phyloP scores from a whole-genome alignment of 2,329 filamentous ascomycete genomes.

The Venturia effusa region DNA sequence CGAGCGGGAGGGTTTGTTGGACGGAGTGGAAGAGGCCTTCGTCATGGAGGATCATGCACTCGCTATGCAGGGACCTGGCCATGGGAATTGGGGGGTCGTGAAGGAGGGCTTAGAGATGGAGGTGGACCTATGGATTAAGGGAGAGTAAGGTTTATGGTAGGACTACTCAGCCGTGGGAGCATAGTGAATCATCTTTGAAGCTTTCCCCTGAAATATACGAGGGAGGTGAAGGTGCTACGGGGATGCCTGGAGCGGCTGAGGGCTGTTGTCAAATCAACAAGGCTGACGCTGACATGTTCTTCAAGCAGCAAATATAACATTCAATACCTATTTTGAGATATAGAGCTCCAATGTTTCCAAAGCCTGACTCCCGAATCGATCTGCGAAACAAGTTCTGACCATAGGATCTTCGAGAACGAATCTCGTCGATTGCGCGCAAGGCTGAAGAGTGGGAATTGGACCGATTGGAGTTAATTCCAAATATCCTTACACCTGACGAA shows the following conservation, averaged over 20 bases:
- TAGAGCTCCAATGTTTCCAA: too few relatives aligned
- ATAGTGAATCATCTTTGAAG: neutral
- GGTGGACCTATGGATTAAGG: neutral
- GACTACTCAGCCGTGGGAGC: too few relatives aligned
- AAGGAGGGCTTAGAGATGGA: neutral
- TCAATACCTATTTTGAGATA: too few relatives aligned
- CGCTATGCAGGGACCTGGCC: neutral
- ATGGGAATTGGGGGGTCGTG: neutral
- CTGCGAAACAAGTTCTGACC: too few relatives aligned
- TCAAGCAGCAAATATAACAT: neutral
- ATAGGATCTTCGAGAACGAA: too few relatives aligned
- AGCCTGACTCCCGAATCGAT: too few relatives aligned
- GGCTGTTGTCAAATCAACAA: neutral
- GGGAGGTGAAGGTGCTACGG: neutral
- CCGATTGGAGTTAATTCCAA: too few relatives aligned
- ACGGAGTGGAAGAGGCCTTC: neutral
- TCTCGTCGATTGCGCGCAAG: too few relatives aligned
- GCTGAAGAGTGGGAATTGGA: too few relatives aligned
- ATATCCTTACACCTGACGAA: too few relatives aligned
- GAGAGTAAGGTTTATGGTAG: neutral
- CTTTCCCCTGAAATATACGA: neutral
- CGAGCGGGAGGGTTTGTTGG: conserved; percentile 5
- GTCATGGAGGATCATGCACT: neutral
- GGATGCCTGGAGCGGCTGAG: neutral
- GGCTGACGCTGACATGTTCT: neutral